Evolutionary conservation across 2,329 filamentous ascomycete species (phyloP), one percentile per base, ranked within the genome.

Genomic region (Elsinoe ampelina): DNA sequence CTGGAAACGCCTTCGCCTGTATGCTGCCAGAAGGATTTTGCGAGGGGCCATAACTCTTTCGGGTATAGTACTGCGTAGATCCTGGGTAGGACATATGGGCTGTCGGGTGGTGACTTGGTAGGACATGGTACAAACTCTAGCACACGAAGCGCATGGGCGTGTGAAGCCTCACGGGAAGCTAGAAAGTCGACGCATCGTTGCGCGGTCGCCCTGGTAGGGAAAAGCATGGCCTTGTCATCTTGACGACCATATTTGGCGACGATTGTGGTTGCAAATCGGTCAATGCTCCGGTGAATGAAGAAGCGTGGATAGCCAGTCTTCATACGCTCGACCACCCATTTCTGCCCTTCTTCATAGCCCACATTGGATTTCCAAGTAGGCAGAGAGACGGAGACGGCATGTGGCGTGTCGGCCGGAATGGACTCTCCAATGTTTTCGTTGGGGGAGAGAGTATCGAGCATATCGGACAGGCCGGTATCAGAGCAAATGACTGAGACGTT

Each of bases 11-110:
- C 93, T 60, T 95, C 91, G 17, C 93, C 93, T 0, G 88, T 87
- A 70, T 98, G 93, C 70, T 97, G 93, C 93, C 93, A 98, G 66
- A 95, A 96, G 65, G 90, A 82, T 70, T 96, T 97, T n/a, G 89
- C 88, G 58, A 87, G 71, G 3, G 81, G 73, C 64, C 85, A 91
- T 15, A 82, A 73, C 11, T 83, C 80, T 45, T 79, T 75, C 0
- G 84, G 81, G 63, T 86, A 89, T 41, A 97, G 68, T 2, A 95
- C 83, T 20, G 74, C 75, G 5, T 71, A 76, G 2, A 78, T 61
- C 38, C 65, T 69, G 0, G 75, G 74, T 17, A 71, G 69, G 3
- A 76, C 75, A 4, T 69, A 66, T 8, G 68, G 58, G n/a, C 68
- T 67, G 41, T 77, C 71, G 1, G 80, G 73, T 4, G 74, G 69